Percentiles rank a stretch among this genome's conserved stretches.
phyloP scores from a whole-genome alignment of 75 land plant genomes.

The Picea sitchensis region DNA sequence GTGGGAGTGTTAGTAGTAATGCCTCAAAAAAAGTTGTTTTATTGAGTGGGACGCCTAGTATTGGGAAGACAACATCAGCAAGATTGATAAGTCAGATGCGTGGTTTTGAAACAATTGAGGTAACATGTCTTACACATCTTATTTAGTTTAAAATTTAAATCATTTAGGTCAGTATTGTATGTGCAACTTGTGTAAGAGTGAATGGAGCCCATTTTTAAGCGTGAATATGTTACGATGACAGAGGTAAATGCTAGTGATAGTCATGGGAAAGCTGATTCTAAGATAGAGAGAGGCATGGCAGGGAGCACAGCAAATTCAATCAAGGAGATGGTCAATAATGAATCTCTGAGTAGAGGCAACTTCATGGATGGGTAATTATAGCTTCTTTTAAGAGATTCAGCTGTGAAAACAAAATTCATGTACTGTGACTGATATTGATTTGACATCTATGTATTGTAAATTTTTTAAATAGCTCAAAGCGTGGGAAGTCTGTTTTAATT shows the following conservation, averaged over 20 bases:
- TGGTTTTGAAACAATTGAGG: no score
- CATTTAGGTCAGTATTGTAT: no score
- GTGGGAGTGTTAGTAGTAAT: neutral
- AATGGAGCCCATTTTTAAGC: no score
- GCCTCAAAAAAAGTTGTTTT: conserved; percentile 74
- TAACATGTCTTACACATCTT: no score
- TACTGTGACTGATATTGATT: neutral
- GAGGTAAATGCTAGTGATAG: conserved; percentile 99
- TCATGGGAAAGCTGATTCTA: conserved; percentile 92
- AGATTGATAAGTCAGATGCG: no score
- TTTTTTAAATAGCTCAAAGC: conserved; percentile 36
- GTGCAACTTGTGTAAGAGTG: no score
- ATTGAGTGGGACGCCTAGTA: conserved; percentile 48
- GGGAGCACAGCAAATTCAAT: conserved; percentile 90
- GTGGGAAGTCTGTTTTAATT: conserved; percentile 74
- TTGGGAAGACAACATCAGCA: no score
- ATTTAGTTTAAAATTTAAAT: no score
- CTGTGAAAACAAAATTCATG: no score
- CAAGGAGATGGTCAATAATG: conserved; percentile 94
- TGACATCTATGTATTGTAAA: neutral
- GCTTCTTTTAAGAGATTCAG: neutral
- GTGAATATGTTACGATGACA: conserved; percentile 61
- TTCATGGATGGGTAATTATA: conserved; percentile 30
- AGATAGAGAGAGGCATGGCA: conserved; percentile 75
- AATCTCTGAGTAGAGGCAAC: conserved; percentile 28